These are phyloP conservation scores for Spirogloea muscicola DNA, from an alignment of 139 green algal species.

Conservation along the genomic window DNA sequence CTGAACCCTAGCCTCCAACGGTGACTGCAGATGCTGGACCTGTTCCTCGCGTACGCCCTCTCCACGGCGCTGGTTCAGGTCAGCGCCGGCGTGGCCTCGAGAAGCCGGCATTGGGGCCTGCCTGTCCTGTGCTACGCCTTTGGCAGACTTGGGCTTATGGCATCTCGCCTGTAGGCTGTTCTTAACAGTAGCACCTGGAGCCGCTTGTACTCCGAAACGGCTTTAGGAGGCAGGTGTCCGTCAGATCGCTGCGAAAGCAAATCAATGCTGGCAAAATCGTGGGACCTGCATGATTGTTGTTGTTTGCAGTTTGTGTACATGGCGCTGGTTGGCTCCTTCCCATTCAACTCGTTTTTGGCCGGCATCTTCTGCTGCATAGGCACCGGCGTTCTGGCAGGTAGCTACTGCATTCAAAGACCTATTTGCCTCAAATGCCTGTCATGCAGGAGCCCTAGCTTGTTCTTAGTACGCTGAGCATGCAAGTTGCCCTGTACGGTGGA, in stretches of 20 bases:
- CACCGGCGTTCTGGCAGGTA: slow-evolving; percentile 43
- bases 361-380: slow-evolving; percentile 44
- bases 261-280: background rate
- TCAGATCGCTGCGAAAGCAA: background rate
- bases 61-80: slow-evolving; percentile 33
- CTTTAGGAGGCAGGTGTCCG: background rate
- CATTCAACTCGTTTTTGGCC: slow-evolving; percentile 50
- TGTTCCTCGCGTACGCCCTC: slow-evolving; percentile 18
- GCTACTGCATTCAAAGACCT: no score
- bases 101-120: background rate
- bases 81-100: background rate
- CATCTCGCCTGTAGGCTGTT: background rate
- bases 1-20: background rate
- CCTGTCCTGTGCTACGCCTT: slow-evolving; percentile 4
- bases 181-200: background rate
- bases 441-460: no score
- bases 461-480: no score
- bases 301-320: slow-evolving; percentile 52
- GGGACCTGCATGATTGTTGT: background rate
- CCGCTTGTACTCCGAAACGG: background rate
- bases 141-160: background rate
- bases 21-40: slow-evolving; percentile 13
- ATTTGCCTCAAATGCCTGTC: no score
- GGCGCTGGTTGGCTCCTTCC: slow-evolving; percentile 46
- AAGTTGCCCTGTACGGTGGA: no score